Base-by-base conservation (phyloP, 2,329 filamentous ascomycete genomes). In the Cyphellophora europaea region DNA sequence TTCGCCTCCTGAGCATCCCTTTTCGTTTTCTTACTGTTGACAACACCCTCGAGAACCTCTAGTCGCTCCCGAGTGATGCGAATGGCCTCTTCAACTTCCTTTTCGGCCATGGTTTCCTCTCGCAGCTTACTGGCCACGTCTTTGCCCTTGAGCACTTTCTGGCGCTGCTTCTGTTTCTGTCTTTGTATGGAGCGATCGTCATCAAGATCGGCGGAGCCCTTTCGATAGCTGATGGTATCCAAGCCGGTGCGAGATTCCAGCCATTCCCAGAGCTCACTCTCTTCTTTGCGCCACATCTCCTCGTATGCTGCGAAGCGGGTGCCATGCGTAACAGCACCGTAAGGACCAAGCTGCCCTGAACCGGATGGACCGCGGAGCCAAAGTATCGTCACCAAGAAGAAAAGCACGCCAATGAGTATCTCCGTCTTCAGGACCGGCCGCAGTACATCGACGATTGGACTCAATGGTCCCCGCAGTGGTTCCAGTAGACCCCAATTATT, bases 211-310 rank as follows among this genome's bases (percentile, higher is more conserved):
- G n/a, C 5, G 21, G 39, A 33, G 27, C 43, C 32, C 21, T 41
- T 48, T 40, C 60, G 57, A 28, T 64, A 57, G 11, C 57, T 50
- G 31, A 64, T 53, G 3, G 66, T 64, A 37, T 86, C 80, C 54
- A 91, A 64, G 2, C 85, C 82, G 2, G 86, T 79, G 12, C 88
- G 72, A 49, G 93, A 84, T 56, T 95, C 88, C 4, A 95, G 65
- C 88, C 88, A 95, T 38, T 84, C 79, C 88, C 88, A 95, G 6
- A 95, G 64, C 49, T 91, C 85, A 45, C 75, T 85, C 55, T 95
- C 88, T 56, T 95, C 86, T 27, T 76, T 69, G 21, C 77, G 72
- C 88, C 89, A 98, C 53, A 96, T 82, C 59, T 94, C 84, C 48
- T 96, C 88, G 55, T 95, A 96, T 0, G 84, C 86, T 2, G 81